Evolutionary conservation across 2,329 filamentous ascomycete species (phyloP), one percentile per base, ranked within the genome.

Genomic region (Chrysosporium keratinophilum): DNA sequence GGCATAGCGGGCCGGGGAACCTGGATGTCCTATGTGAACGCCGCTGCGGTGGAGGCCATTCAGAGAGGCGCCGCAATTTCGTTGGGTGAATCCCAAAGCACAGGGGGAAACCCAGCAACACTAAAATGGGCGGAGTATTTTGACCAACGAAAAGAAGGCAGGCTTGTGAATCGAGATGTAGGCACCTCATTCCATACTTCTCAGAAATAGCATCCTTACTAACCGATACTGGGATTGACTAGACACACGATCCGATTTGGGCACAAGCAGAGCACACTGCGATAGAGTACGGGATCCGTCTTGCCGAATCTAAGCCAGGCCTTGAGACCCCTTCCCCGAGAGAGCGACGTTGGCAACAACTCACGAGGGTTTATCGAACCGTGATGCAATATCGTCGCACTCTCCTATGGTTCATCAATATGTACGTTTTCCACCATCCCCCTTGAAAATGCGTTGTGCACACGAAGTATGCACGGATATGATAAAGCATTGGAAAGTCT

Each of bases 1-100:
- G 52, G 56, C 15, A 51, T 61, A n/a, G 62, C 56, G 43, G 47
- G 28, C 12, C 45, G 37, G 11, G 57, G 58, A 9, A 58, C 57
- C 3, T 62, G 58, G 59, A 53, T 64, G 40, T 61, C 60, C 11
- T 51, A 57, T 43, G 57, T 63, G 43, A 56, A 63, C 50, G 59
- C 61, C 11, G 59, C 54, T 20, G 53, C 52, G 5, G 15, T 61
- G 6, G 59, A 61, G 40, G 56, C 54, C 6, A 53, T 61, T 5
- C 50, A 60, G 35, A 50, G 57, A 2, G 59, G 59, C 9, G 58
- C 54, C 10, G 59, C 59, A 11, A 59, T 60, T 31, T 49, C 59
- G 5, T 41, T 61, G 17, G 55, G 55, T 5, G 15, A 57, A 34
- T 57, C 58, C 12, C 49, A 50, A 5, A 41, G 49, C 15, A 56